A percentile compares a stretch with the other conserved stretches of the same genome.
Evolutionary conservation across 805 yeast species (phyloP).

Genomic region (Ogataea paradorogensis): DNA sequence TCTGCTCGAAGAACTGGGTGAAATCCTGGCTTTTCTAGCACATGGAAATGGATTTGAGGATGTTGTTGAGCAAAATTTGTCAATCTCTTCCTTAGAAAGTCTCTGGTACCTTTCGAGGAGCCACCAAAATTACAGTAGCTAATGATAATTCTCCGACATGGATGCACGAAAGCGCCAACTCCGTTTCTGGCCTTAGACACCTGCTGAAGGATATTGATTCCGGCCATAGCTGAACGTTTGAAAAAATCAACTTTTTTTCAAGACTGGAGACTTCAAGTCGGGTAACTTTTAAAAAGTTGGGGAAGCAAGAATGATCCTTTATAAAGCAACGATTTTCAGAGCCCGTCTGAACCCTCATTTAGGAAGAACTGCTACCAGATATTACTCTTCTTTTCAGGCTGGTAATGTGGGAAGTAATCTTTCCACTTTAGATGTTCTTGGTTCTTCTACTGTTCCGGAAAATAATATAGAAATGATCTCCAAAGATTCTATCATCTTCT

Average conservation of each 20-base stretch:
- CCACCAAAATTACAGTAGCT: conserved; percentile 97
- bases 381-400: conserved; percentile 15
- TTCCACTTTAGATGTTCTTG: conserved; percentile 44
- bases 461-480: conserved; percentile 52
- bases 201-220: conserved; percentile 57
- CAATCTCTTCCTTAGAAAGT: conserved; percentile 55
- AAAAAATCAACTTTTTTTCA: not conserved
- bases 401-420: conserved; percentile 37
- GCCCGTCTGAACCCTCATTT: not conserved
- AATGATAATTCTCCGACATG: conserved; percentile 72
- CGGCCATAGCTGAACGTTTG: conserved; percentile 25
- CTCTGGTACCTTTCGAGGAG: conserved; percentile 77
- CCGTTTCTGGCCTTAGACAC: conserved; percentile 70
- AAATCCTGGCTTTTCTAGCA: conserved; percentile 62
- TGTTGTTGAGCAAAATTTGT: conserved; percentile 55
- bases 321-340: not conserved
- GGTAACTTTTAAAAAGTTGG: conserved; percentile 4
- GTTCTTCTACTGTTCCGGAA: conserved; percentile 41
- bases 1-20: conserved; percentile 74
- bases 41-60: conserved; percentile 69
- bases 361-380: not conserved
- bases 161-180: conserved; percentile 66
- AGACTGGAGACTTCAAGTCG: conserved; percentile 5
- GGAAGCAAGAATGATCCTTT: not conserved
- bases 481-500: conserved; percentile 55